Conservation (phyloP, 2,329 filamentous ascomycete species). For the Pestalotiopsis sp. region DNA sequence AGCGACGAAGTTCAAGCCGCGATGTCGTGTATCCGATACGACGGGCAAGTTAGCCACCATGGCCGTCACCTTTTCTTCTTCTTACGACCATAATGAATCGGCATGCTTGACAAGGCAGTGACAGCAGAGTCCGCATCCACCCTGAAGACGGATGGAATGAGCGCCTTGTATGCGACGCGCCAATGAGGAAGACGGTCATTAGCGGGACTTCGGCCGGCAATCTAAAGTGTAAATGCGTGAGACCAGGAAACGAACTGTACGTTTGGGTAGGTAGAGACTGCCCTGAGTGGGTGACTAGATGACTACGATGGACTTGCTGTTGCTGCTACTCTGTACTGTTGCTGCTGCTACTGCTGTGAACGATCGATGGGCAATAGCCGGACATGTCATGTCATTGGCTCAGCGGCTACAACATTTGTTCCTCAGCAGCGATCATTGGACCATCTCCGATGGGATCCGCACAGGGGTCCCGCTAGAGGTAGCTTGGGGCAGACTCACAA, state of each 20-base stretch:
- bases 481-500: background rate
- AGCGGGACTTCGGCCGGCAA: background rate
- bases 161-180: background rate
- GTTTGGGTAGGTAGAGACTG: background rate
- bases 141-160: background rate
- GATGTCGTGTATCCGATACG: background rate
- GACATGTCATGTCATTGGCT: conserved; percentile 21
- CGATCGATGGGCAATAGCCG: conserved; percentile 18
- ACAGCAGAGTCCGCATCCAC: background rate
- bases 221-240: conserved; percentile 3
- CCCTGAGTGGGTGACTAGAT: background rate
- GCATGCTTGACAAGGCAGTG: background rate
- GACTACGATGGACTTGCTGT: background rate
- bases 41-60: background rate
- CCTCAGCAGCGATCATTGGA: conserved; percentile 20
- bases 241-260: background rate
- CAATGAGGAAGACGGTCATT: background rate
- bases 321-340: background rate
- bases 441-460: conserved; percentile 3
- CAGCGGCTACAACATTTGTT: conserved; percentile 17
- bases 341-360: conserved; percentile 11
- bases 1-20: background rate
- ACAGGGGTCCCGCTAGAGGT: background rate
- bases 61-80: background rate
- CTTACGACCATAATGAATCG: background rate